Conservation (phyloP, 192 early-diverging fungal species). For the Kickxella alabastrina region DNA sequence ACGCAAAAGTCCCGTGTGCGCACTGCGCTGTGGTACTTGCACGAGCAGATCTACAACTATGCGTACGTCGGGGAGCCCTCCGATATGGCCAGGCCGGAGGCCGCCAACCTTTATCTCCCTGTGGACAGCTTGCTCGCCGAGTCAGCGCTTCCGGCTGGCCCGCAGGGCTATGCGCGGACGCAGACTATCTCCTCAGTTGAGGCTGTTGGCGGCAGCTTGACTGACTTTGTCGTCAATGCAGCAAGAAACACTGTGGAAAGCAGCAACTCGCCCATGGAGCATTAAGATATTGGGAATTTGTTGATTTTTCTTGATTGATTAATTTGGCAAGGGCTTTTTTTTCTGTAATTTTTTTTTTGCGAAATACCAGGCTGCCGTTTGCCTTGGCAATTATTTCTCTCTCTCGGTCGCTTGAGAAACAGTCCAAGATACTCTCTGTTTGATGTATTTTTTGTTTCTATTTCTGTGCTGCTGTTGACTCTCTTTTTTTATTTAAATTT, state of each 20-base stretch:
- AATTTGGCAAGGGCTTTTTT: no score
- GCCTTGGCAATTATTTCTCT: no score
- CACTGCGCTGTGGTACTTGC: slow-evolving; percentile 78
- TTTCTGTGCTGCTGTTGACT: background rate
- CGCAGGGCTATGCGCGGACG: background rate
- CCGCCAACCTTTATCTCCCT: slow-evolving; percentile 39
- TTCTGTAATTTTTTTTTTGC: no score
- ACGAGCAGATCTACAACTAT: slow-evolving; percentile 89
- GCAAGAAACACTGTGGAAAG: no score
- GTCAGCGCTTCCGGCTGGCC: slow-evolving; percentile 7
- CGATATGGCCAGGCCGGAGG: slow-evolving; percentile 30
- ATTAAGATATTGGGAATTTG: no score
- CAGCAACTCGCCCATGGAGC: no score
- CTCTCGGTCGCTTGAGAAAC: no score
- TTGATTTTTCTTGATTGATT: no score
- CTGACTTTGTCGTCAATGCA: slow-evolving; percentile 35
- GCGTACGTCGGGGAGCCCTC: slow-evolving; percentile 51
- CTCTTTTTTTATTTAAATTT: slow-evolving; percentile 1
- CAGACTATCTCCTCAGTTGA: slow-evolving; percentile 14
- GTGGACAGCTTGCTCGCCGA: slow-evolving; percentile 34
- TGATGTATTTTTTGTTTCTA: background rate
- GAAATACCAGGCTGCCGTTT: no score
- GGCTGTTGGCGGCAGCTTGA: slow-evolving; percentile 11
- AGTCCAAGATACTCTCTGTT: no score
- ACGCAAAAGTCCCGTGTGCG: slow-evolving; percentile 45